A percentile compares a stretch with the other conserved stretches of the same genome.
Conservation (phyloP, 2,329 filamentous ascomycete species). For the Periconia sp. region DNA sequence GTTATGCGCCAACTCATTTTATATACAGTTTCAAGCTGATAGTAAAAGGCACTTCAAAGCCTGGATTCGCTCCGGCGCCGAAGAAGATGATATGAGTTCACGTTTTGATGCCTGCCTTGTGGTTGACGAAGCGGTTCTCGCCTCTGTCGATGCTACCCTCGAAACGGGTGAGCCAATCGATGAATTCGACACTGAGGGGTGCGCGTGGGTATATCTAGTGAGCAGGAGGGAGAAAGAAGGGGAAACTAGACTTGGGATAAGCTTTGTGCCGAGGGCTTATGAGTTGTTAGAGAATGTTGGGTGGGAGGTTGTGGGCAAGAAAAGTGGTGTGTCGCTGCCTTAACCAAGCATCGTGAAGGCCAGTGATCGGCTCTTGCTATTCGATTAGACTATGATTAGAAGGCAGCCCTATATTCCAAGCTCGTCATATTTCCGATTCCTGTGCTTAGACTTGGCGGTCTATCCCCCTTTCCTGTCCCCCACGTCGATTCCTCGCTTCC, state of each 20-base stretch:
- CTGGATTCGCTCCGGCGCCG: not conserved
- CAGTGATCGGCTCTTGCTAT: no score
- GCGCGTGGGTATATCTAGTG: not conserved
- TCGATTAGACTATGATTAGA: no score
- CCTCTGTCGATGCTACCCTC: not conserved
- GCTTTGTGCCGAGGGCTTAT: not conserved
- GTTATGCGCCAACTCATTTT: not conserved
- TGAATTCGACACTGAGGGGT: not conserved
- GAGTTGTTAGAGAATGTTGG: not conserved
- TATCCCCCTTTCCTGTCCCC: slow-evolving; percentile 50
- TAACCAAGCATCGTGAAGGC: no score
- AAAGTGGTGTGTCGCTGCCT: no score
- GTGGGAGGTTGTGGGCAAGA: not conserved
- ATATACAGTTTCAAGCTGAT: not conserved
- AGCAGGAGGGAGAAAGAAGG: not conserved
- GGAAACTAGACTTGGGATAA: not conserved
- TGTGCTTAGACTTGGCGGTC: slow-evolving; percentile 24
- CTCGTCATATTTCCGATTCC: not conserved
- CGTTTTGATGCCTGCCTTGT: not conserved
- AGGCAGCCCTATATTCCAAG: no score
- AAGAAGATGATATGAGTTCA: not conserved
- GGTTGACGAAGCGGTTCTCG: not conserved
- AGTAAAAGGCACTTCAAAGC: not conserved
- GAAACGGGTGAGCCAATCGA: not conserved
- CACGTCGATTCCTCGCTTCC: slow-evolving; percentile 51